Evolutionary conservation across 1,284 basidiomycete species (phyloP).

Genomic region (Exobasidium cylindrosporum): DNA sequence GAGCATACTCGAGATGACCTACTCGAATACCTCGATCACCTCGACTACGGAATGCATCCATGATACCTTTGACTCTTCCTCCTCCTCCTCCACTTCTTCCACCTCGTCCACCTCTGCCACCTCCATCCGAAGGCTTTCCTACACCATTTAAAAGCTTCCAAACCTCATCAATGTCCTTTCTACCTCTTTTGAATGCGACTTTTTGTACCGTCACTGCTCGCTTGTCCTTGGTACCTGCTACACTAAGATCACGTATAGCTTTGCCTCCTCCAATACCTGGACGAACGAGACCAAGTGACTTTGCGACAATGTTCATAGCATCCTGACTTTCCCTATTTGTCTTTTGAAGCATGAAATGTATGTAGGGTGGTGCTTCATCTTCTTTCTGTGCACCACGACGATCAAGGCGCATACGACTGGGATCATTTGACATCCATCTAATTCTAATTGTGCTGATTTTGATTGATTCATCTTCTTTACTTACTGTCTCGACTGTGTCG

Average conservation of each 20-base stretch:
- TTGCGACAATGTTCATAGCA: slow-evolving; percentile 72
- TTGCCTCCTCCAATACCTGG: slow-evolving; percentile 12
- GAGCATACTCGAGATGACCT: slow-evolving; percentile 80
- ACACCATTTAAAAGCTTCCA: slow-evolving; percentile 64
- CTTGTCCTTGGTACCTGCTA: slow-evolving; percentile 98
- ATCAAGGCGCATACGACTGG: background rate
- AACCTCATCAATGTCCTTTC: slow-evolving; percentile 76
- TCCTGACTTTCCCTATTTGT: slow-evolving; percentile 97
- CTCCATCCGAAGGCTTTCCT: slow-evolving; percentile 53
- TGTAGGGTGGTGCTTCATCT: slow-evolving; percentile 64
- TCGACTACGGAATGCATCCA: slow-evolving; percentile 11
- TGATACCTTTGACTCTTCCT: slow-evolving; percentile 17
- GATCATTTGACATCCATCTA: background rate
- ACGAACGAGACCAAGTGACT: slow-evolving; percentile 54
- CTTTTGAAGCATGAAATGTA: slow-evolving; percentile 96
- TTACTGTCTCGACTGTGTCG: slow-evolving; percentile 63
- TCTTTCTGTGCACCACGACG: background rate
- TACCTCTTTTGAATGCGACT: slow-evolving; percentile 76
- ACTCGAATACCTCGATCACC: slow-evolving; percentile 72
- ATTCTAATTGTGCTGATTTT: slow-evolving; percentile 16
- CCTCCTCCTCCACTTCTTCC: slow-evolving; percentile 24
- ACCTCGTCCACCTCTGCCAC: slow-evolving; percentile 62
- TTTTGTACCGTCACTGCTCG: slow-evolving; percentile 92
- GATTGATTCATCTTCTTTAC: background rate
- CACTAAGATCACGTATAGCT: slow-evolving; percentile 69